A percentile compares a stretch with the other conserved stretches of the same genome.
These are phyloP conservation scores for Thermothielavioides terrestris DNA, from an alignment of 495 filamentous ascomycete genomes.

Conservation along the genomic window DNA sequence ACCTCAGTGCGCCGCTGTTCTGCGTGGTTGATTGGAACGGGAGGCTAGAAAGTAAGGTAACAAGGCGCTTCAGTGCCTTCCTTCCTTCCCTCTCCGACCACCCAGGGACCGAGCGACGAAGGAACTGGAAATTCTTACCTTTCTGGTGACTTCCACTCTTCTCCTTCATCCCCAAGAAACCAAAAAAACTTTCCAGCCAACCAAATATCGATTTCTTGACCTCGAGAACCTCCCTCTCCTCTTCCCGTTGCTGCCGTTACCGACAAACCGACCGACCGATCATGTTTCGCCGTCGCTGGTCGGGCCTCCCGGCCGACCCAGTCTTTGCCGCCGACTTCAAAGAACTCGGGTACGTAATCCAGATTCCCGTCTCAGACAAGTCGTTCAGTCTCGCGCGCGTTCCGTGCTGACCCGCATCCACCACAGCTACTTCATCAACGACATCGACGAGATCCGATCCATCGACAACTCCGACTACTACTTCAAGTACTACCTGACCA, in stretches of 20 bases:
- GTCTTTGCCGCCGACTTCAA: slow-evolving; percentile 52
- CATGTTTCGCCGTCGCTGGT: slow-evolving; percentile 63
- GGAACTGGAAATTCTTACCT: too few relatives aligned
- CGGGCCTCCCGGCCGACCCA: slow-evolving; percentile 62
- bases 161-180: too few relatives aligned
- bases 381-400: too few relatives aligned
- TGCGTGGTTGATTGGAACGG: too few relatives aligned
- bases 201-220: too few relatives aligned
- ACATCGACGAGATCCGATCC: slow-evolving; percentile 60
- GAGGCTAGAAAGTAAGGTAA: too few relatives aligned
- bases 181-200: too few relatives aligned
- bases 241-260: neutral
- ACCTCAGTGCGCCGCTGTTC: too few relatives aligned
- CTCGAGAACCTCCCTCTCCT: neutral
- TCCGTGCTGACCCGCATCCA: slow-evolving; percentile 4
- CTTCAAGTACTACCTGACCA: slow-evolving; percentile 64
- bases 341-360: slow-evolving; percentile 56
- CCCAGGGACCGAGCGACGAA: too few relatives aligned
- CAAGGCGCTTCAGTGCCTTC: too few relatives aligned
- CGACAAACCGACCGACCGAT: slow-evolving; percentile 2
- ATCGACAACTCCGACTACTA: slow-evolving; percentile 55
- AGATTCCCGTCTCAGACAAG: too few relatives aligned
- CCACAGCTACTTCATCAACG: slow-evolving; percentile 60
- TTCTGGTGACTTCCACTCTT: neutral
- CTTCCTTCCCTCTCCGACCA: too few relatives aligned